Evolutionary conservation across 2,329 filamentous ascomycete genomes (phyloP), one percentile per base, ranked within the genome.

Genomic region (Botrytis galanthina): DNA sequence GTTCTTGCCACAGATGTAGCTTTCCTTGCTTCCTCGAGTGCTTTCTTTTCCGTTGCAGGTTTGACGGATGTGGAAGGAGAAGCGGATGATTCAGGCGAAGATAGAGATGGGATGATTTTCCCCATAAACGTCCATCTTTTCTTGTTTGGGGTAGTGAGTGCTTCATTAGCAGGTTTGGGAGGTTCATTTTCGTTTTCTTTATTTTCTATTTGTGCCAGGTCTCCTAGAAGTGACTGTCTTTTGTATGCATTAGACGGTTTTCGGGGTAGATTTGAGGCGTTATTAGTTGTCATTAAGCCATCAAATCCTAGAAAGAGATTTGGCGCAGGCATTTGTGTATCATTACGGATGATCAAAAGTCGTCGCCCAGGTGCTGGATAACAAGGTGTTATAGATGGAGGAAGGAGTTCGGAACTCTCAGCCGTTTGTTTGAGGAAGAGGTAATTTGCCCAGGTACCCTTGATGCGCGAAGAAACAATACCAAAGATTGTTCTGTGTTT

Each of bases 321-420:
- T 20, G 79, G 59, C 42, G 78, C 71, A 51, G 80, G 77, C 9
- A 77, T 72, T 73, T 80, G 80, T 61, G 78, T 88, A 81, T 93
- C 91, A 77, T 90, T 92, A 75, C 90, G 87, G 75, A 93, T 89
- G 77, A 93, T 93, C 48, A 92, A 84, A 51, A 93, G 87, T 75
- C 89, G 85, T 73, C 91, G 87, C 39, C 89, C 89, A 42, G 91
- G 91, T 32, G 91, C 91, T 66, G 91, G 91, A 77, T 88, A 88
- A 81, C 90, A 92, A 57, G 91, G 90, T 63, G 86, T 86, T 29
- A 89, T 90, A 12, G 90, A 91, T 29, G 90, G 87, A 26, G 84
- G 84, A 10, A 87, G 78, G 22, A 80, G 81, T 51, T 84, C 78
- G 51, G 84, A 83, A 62, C 83, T 83, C 74, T 88, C 86, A 9